These are phyloP conservation scores for Penicillium aurantiogriseum DNA, from an alignment of 2,329 filamentous ascomycete species.

Conservation along the genomic window DNA sequence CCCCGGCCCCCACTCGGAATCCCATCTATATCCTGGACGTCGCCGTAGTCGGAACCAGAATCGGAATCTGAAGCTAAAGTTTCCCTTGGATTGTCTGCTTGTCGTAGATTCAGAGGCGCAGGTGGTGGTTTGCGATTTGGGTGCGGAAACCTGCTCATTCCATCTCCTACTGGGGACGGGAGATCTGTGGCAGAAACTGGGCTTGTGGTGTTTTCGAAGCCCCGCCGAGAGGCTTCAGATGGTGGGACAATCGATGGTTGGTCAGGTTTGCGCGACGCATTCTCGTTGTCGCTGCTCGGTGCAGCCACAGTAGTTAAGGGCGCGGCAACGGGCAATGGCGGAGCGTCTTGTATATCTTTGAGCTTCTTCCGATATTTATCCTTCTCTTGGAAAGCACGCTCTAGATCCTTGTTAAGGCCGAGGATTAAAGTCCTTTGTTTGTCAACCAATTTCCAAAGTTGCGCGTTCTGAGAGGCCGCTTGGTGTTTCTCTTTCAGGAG, in stretches of 20 bases:
- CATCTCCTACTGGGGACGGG: constrained; percentile 16
- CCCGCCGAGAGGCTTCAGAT: constrained; percentile 8
- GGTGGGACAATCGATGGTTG: constrained; percentile 9
- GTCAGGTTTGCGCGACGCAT: not conserved
- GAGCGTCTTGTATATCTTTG: constrained; percentile 65
- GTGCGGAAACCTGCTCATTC: constrained; percentile 45
- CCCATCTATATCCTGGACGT: constrained; percentile 68
- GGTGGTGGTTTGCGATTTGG: constrained; percentile 79
- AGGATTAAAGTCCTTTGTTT: constrained; percentile 94
- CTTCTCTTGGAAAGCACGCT: constrained; percentile 87
- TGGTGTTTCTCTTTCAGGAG: constrained; percentile 89
- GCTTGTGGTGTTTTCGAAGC: constrained; percentile 18
- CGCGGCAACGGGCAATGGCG: constrained; percentile 32
- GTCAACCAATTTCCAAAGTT: constrained; percentile 92
- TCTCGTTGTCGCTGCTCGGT: constrained; percentile 5
- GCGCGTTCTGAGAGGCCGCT: constrained; percentile 81
- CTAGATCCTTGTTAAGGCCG: constrained; percentile 90
- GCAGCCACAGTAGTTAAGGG: constrained; percentile 3
- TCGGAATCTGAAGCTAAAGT: constrained; percentile 51
- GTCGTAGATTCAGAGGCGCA: constrained; percentile 72
- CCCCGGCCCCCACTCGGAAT: constrained; percentile 63
- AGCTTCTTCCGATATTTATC: constrained; percentile 88
- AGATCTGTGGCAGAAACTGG: constrained; percentile 21
- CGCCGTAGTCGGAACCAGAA: constrained; percentile 80
- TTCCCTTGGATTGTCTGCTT: constrained; percentile 44